Percentiles rank a stretch among this genome's conserved stretches.
These are phyloP conservation scores for Penicillium sp. DNA, from an alignment of 2,329 filamentous ascomycete species.

Conservation along the genomic window DNA sequence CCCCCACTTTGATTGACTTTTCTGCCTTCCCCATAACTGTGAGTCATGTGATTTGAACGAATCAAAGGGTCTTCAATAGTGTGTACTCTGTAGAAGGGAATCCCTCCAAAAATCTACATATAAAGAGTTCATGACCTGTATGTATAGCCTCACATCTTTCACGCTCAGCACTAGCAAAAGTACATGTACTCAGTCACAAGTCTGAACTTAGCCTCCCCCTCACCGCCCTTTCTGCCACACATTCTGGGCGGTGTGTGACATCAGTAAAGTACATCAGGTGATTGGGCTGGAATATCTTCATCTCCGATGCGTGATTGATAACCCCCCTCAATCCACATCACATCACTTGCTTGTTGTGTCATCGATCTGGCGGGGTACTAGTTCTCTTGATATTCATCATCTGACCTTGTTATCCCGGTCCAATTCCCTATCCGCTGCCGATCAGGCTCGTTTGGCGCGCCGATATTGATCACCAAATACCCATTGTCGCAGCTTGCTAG, in stretches of 20 bases:
- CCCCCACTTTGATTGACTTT: conserved; percentile 13
- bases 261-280: conserved; percentile 15
- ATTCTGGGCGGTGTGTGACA: conserved; percentile 4
- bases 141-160: too few species aligned
- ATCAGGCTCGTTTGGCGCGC: conserved; percentile 6
- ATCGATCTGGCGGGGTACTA: not conserved
- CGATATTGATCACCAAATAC: conserved; percentile 10
- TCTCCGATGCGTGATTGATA: conserved; percentile 12
- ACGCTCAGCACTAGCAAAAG: not conserved
- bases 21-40: conserved; percentile 6
- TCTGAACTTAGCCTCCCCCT: not conserved
- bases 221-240: not conserved
- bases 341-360: conserved; percentile 4
- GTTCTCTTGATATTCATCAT: not conserved
- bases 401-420: not conserved
- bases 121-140: not conserved
- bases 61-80: not conserved
- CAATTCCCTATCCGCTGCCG: conserved; percentile 3
- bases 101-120: too few species aligned
- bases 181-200: too few species aligned
- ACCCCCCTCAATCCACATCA: conserved; percentile 7
- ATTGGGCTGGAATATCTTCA: conserved; percentile 26
- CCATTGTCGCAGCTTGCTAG: conserved; percentile 10
- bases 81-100: not conserved
- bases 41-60: conserved; percentile 1